Base-by-base conservation (phyloP, 1,139 yeast species). In the Sugiyamaella grinbergsii region DNA sequence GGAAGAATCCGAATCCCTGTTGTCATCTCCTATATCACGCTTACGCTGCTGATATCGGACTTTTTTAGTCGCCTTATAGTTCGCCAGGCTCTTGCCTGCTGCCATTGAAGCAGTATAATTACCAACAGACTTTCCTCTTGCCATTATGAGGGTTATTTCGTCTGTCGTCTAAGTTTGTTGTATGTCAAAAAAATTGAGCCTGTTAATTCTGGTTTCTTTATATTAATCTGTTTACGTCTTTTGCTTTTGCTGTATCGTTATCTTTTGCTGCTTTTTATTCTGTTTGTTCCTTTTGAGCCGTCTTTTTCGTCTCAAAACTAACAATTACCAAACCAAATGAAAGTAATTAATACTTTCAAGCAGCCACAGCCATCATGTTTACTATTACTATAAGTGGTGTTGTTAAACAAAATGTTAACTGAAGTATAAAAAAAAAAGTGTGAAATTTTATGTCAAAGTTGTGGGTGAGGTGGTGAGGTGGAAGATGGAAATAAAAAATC, bases 21-120 rank as follows among this genome's bases (percentile, higher is more conserved):
- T 38, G 23, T 16, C 15, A 7, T 31, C 34, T 11, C 22, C 11
- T 22, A 20, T 13, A 13, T 4, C 34, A 8, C 13, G 15, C 28
- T 29, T 42, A 40, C 8, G 50, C 15, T 26, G 42, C 37, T 41
- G 22, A 23, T 31, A 28, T 28, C 28, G 31, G 37, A 24, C 10
- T 37, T 39, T 33, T 38, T 32, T 40, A 7, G 54, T 22, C 2
- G 43, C 42, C 29, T 42, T 36, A 39, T 53, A 51, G 28, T 49
- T 40, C 28, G 54, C 51, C 20, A 55, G 24, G 31, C 47, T 52
- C 42, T 57, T 56, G 39, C 60, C 57, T 11, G 58, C 57, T 7
- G 58, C 56, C 13, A 45, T 28, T 26, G 51, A 5, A 26, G 53
- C 38, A 24, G 47, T 39, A 24, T 43, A 43, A 23, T 40, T 22